Evolutionary conservation across 2,329 filamentous ascomycete genomes (phyloP), one percentile per base, ranked within the genome.

Genomic region (Trichoderma breve): DNA sequence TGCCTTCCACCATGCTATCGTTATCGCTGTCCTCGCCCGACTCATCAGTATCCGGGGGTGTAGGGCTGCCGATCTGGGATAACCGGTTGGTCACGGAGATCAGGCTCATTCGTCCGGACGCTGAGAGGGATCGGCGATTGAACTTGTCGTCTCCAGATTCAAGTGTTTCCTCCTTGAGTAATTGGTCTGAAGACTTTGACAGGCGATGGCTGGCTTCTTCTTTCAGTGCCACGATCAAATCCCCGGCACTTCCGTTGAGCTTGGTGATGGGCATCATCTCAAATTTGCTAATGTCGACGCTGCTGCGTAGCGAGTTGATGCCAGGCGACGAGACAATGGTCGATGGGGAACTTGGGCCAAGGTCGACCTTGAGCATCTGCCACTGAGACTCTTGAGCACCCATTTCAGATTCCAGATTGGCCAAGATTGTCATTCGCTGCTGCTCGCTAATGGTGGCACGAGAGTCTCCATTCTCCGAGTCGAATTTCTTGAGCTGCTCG

Each of bases 321-420:
- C 71, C 74, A 26, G 77, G 72, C 14, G 77, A 77, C 34, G 78
- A 77, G 57, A 73, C 81, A 80, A 86, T 76, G 8, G 84, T 86
- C 2, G 85, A 87, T 53, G 86, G 76, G 6, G 87, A 89, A 74
- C 86, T 84, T 71, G 84, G 84, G 67, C 82, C 81, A 53, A 90
- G 77, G 47, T 86, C 84, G 30, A 84, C 81, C 71, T 88, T 87
- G 80, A 91, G 84, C 64, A 85, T 81, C 71, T 87, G 85, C 90
- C 89, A 91, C 74, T 87, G 85, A 69, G 83, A 83, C 76, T 90
- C 88, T 76, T 91, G 87, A 74, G 84, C 79, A 0, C 86, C 87
- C 84, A 91, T 88, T 78, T 92, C 90, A 73, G 82, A 82, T 76
- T 92, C 90, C 1, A 92, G 81, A 72, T 89, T 86, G 36, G 88